Conservation (phyloP, 208 protist genomes). For the Leishmania mexicana region DNA sequence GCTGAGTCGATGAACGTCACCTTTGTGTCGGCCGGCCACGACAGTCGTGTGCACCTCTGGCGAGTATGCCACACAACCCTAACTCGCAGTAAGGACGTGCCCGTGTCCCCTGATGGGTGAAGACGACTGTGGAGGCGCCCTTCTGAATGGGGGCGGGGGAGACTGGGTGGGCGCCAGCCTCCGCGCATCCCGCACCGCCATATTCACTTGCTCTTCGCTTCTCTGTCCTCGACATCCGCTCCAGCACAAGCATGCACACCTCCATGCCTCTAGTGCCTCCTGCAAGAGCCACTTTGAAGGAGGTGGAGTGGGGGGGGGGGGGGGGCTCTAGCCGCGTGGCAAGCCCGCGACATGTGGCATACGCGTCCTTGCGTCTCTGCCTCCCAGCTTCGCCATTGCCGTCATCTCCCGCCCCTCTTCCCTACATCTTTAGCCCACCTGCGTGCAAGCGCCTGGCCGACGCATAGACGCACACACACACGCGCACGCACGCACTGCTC, state of each 20-base stretch:
- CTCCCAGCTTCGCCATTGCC: background rate
- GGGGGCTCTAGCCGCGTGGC: background rate
- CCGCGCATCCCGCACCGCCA: background rate
- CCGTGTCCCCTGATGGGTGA: background rate
- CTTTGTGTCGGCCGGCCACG: slow-evolving; percentile 6
- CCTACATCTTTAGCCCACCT: background rate
- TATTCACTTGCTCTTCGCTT: background rate
- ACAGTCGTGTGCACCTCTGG: slow-evolving; percentile 31
- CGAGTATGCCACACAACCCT: background rate
- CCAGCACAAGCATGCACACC: background rate
- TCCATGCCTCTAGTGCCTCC: background rate
- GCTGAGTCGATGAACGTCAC: background rate
- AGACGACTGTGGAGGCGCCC: background rate
- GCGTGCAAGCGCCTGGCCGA: background rate
- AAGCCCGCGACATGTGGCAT: background rate
- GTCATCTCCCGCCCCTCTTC: background rate
- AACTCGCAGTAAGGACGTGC: background rate
- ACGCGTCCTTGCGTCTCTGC: background rate
- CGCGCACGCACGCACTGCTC: background rate
- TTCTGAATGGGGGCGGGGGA: background rate
- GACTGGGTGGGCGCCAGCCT: background rate
- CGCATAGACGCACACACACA: background rate
- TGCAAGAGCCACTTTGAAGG: background rate
- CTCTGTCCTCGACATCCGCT: background rate
- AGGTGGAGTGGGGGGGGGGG: background rate